Percentiles rank a stretch among this genome's conserved stretches.
phyloP scores from a whole-genome alignment of 768 basidiomycete species.

The Tylopilus balloui region DNA sequence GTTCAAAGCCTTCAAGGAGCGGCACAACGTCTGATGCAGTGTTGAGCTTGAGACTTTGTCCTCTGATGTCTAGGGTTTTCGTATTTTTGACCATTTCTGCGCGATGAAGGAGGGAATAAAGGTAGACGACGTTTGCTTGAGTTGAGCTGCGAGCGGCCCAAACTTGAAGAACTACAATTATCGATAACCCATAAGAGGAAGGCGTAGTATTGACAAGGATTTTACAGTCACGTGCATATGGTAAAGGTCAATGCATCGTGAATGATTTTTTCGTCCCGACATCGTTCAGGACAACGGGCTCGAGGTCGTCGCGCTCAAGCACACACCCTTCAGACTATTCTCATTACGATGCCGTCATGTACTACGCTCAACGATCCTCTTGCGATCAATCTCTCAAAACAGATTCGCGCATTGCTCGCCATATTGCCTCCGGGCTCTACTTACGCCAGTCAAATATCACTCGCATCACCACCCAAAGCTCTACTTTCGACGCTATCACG shows the following conservation, averaged over 20 bases:
- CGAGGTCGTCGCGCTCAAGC: neutral
- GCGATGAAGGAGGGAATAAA: neutral
- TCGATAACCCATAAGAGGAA: constrained; percentile 22
- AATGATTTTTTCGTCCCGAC: constrained; percentile 6
- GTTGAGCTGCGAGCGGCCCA: neutral
- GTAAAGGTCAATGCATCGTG: neutral
- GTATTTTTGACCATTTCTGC: constrained; percentile 16
- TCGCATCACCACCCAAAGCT: constrained; percentile 36
- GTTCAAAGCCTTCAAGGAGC: constrained; percentile 60
- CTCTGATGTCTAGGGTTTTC: constrained; percentile 29
- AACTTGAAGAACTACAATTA: neutral
- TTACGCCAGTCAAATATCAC: constrained; percentile 36
- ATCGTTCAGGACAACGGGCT: constrained; percentile 1
- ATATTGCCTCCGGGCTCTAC: constrained; percentile 41
- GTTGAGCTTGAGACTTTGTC: constrained; percentile 64
- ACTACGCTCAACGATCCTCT: constrained; percentile 48
- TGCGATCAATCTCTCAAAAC: constrained; percentile 51
- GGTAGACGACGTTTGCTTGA: neutral
- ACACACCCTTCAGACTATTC: neutral
- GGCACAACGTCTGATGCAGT: constrained; percentile 71
- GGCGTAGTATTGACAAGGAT: neutral
- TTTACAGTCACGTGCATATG: constrained; percentile 21
- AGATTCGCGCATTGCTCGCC: constrained; percentile 45
- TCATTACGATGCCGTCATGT: constrained; percentile 8
- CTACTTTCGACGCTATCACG: constrained; percentile 55